Evolutionary conservation across 441 rosid species (phyloP).

Genomic region (Gossypium trilobum): DNA sequence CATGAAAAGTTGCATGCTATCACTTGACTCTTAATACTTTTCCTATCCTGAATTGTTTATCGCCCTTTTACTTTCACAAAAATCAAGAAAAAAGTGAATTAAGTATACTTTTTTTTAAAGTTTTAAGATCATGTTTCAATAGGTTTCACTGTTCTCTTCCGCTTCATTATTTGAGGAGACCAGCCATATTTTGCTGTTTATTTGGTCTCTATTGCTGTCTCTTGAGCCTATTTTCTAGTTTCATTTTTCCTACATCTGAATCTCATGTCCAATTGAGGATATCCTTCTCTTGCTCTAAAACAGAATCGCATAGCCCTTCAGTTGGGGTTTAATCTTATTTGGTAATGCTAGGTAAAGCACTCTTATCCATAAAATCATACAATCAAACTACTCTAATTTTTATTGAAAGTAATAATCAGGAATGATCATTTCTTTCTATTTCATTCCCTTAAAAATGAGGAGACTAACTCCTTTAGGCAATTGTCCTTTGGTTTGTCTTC

Average conservation of each 20-base stretch:
- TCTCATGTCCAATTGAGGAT: not conserved
- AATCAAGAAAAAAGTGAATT: not conserved
- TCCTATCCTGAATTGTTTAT: not conserved
- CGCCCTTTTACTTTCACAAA: not conserved
- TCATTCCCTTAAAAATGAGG: not conserved
- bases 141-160: not conserved
- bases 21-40: not conserved
- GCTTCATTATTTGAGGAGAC: not conserved
- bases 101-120: not conserved
- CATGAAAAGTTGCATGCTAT: not conserved
- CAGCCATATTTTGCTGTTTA: not conserved
- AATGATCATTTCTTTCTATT: not conserved
- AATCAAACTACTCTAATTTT: not conserved
- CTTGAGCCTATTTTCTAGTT: not conserved
- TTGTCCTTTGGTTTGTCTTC: not conserved
- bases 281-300: not conserved
- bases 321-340: not conserved
- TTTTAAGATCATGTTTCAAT: not conserved
- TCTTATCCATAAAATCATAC: not conserved
- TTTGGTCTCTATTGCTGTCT: constrained; percentile 1
- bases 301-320: not conserved
- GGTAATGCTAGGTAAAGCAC: not conserved
- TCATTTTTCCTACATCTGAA: not conserved
- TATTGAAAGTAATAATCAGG: not conserved
- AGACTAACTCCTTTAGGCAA: not conserved